Evolutionary conservation across 2,329 filamentous ascomycete species (phyloP).

Genomic region (Epicoccum nigrum): DNA sequence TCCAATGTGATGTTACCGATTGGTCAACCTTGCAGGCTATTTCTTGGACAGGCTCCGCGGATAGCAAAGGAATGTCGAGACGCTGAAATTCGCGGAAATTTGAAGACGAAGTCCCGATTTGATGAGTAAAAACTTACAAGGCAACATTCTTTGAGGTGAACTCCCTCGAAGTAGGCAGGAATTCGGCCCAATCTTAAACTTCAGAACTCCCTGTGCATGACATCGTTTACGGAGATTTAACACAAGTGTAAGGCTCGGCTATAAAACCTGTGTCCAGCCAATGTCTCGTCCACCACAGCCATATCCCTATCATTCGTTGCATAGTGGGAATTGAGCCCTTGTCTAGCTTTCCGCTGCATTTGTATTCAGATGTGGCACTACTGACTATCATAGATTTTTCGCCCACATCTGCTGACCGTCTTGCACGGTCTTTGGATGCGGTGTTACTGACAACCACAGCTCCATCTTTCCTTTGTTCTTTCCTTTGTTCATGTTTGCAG

Average conservation of each 20-base stretch:
- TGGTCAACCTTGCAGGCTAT: too few species aligned
- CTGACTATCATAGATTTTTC: not conserved
- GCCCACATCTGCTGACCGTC: not conserved
- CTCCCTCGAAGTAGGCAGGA: too few species aligned
- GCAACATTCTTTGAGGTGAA: too few species aligned
- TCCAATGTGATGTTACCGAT: too few species aligned
- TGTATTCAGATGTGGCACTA: not conserved
- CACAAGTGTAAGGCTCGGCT: not conserved
- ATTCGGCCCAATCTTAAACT: too few species aligned
- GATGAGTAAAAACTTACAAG: too few species aligned
- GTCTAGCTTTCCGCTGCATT: not conserved
- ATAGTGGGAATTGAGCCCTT: not conserved
- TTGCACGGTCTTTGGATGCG: not conserved
- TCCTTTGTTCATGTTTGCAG: constrained; percentile 6
- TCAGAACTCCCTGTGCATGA: too few species aligned
- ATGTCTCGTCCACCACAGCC: not conserved
- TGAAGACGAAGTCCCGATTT: too few species aligned
- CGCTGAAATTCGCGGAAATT: too few species aligned
- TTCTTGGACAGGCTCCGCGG: too few species aligned
- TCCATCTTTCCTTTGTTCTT: not conserved
- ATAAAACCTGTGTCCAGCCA: not conserved
- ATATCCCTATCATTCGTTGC: not conserved
- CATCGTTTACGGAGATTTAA: not conserved
- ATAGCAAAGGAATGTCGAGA: too few species aligned
- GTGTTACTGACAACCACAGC: not conserved